These are phyloP conservation scores for Aspergillus sergii DNA, from an alignment of 2,329 filamentous ascomycete species.

Conservation along the genomic window DNA sequence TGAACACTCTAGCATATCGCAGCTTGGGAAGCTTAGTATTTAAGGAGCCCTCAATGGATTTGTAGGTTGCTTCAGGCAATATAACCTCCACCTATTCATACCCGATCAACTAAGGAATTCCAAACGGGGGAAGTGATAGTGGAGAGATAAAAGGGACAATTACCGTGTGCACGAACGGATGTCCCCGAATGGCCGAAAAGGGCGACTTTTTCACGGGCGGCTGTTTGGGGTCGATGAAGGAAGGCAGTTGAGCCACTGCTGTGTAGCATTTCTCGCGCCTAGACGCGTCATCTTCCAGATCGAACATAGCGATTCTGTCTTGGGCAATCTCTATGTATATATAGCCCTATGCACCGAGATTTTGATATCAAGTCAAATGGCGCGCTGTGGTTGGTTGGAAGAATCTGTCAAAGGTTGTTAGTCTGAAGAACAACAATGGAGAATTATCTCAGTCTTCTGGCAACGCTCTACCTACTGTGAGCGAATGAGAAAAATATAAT, in stretches of 20 bases:
- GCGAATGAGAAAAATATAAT: not conserved
- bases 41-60: constrained; percentile 58
- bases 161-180: constrained; percentile 71
- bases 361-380: not conserved
- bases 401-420: not conserved
- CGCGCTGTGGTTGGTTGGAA: not conserved
- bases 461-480: not conserved
- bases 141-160: not conserved
- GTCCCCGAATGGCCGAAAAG: constrained; percentile 68
- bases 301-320: constrained; percentile 41
- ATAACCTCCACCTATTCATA: constrained; percentile 60
- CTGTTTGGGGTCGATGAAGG: constrained; percentile 71
- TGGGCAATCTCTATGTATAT: not conserved
- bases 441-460: not conserved
- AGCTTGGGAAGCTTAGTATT: constrained; percentile 41
- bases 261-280: constrained; percentile 68
- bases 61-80: constrained; percentile 66
- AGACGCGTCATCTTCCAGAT: constrained; percentile 43
- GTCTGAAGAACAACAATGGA: not conserved
- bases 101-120: constrained; percentile 46
- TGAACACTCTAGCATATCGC: constrained; percentile 68
- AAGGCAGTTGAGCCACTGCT: constrained; percentile 66
- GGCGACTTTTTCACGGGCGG: constrained; percentile 73
- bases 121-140: not conserved
- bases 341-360: not conserved